These are phyloP conservation scores for Santalum album DNA, from an alignment of 164 flowering plant species.

Conservation along the genomic window DNA sequence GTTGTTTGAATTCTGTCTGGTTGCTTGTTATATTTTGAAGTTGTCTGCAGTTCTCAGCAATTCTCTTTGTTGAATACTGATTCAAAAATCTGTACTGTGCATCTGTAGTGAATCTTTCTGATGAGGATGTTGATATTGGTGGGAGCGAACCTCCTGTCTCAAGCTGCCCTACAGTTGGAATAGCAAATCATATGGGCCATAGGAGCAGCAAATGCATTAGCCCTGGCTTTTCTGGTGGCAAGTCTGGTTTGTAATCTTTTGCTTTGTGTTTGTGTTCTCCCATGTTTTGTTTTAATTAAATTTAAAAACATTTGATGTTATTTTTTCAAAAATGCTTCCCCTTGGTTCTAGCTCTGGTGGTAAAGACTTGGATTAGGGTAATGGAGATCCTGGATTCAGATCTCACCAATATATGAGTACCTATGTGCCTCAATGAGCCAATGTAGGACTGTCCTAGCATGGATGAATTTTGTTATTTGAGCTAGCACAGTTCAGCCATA, in stretches of 20 bases:
- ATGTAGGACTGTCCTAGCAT: too few species aligned
- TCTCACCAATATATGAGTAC: too few species aligned
- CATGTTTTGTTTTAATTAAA: too few species aligned
- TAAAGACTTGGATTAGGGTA: too few species aligned
- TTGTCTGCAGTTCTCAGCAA: background rate
- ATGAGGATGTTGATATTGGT: constrained; percentile 5
- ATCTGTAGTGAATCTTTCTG: background rate
- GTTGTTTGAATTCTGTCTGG: constrained; percentile 16
- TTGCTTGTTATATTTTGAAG: background rate
- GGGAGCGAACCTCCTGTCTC: constrained; percentile 2
- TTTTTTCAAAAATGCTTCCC: too few species aligned
- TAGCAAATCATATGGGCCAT: background rate
- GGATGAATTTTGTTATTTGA: too few species aligned
- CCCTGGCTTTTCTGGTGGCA: background rate
- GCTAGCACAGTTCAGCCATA: too few species aligned
- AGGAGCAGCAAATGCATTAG: constrained; percentile 2
- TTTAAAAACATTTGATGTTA: too few species aligned
- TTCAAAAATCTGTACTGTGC: background rate
- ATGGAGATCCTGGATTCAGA: too few species aligned
- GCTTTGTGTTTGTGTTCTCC: too few species aligned
- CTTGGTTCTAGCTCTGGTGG: too few species aligned
- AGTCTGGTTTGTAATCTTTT: background rate
- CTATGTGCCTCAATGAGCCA: too few species aligned
- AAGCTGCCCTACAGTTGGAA: background rate
- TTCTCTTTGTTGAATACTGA: background rate